These are phyloP conservation scores for Bondarzewia mesenterica DNA, from an alignment of 1,284 basidiomycete species.

Conservation along the genomic window DNA sequence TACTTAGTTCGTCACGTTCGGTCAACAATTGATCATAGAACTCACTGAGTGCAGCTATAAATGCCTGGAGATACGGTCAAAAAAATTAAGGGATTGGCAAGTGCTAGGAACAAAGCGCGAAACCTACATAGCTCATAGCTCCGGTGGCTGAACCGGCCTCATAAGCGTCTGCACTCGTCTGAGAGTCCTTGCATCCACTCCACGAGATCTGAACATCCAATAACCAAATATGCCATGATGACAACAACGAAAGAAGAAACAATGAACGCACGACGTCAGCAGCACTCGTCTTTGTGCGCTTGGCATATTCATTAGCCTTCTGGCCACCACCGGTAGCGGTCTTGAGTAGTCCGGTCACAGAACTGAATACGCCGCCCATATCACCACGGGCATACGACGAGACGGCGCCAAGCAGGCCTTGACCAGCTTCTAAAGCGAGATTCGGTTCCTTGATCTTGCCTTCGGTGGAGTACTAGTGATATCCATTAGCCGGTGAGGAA, in stretches of 20 bases:
- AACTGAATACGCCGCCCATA: slow-evolving; percentile 60
- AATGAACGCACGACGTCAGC: slow-evolving; percentile 59
- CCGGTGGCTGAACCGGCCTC: slow-evolving; percentile 84
- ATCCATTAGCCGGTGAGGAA: not conserved
- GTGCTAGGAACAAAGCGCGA: not conserved
- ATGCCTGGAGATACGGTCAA: slow-evolving; percentile 44
- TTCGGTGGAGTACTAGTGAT: slow-evolving; percentile 75
- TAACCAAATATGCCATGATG: slow-evolving; percentile 18
- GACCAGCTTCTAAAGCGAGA: slow-evolving; percentile 68
- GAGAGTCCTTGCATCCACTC: slow-evolving; percentile 89
- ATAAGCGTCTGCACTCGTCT: slow-evolving; percentile 85
- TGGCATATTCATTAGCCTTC: slow-evolving; percentile 57
- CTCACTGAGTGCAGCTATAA: slow-evolving; percentile 57
- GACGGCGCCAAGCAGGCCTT: slow-evolving; percentile 63
- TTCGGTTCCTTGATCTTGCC: slow-evolving; percentile 93
- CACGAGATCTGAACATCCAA: slow-evolving; percentile 49
- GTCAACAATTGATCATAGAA: slow-evolving; percentile 8
- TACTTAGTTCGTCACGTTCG: slow-evolving; percentile 2
- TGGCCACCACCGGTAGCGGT: slow-evolving; percentile 32
- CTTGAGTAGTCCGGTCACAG: slow-evolving; percentile 32
- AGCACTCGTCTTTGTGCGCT: slow-evolving; percentile 67
- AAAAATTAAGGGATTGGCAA: not conserved
- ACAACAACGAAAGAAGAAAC: slow-evolving; percentile 32
- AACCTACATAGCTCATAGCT: slow-evolving; percentile 71
- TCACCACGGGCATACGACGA: slow-evolving; percentile 72